These are phyloP conservation scores for Ceratobasidium sp. DNA, from an alignment of 1,284 basidiomycete species.

Conservation along the genomic window DNA sequence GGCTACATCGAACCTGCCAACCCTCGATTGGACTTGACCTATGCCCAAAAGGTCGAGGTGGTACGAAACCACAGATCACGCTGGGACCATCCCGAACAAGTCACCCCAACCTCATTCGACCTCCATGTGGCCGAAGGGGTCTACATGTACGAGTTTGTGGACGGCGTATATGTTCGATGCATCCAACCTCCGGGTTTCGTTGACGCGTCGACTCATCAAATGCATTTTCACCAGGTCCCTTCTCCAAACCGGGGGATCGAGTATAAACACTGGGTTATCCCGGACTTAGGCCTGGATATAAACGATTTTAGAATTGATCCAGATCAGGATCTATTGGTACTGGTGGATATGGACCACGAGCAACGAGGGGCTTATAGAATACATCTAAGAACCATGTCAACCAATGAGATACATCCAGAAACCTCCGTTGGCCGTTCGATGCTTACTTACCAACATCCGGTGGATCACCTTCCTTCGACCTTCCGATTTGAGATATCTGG, in stretches of 20 bases:
- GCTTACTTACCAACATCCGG: slow-evolving; percentile 6
- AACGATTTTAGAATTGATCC: slow-evolving; percentile 34
- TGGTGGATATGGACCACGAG: slow-evolving; percentile 11
- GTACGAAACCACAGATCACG: slow-evolving; percentile 1
- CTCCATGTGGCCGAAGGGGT: background rate
- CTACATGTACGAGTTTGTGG: slow-evolving; percentile 32
- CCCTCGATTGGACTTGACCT: slow-evolving; percentile 7
- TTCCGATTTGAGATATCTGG: background rate
- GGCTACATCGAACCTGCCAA: slow-evolving; percentile 26
- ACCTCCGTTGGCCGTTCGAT: slow-evolving; percentile 8
- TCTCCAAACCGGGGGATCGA: slow-evolving; percentile 25
- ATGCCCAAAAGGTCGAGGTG: background rate
- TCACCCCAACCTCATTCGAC: background rate
- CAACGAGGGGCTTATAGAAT: background rate
- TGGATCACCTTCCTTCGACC: background rate
- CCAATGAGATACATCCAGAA: slow-evolving; percentile 16
- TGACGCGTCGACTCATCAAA: background rate
- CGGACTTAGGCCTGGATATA: slow-evolving; percentile 29
- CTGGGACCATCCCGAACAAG: background rate
- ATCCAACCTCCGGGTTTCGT: background rate
- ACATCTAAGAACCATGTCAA: slow-evolving; percentile 25
- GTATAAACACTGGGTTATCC: slow-evolving; percentile 24
- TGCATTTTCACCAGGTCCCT: slow-evolving; percentile 27
- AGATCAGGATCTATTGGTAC: slow-evolving; percentile 31
- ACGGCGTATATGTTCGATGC: slow-evolving; percentile 27